Evolutionary conservation across 192 early-diverging fungal genomes (phyloP).

Genomic region (Coemansia sp.): DNA sequence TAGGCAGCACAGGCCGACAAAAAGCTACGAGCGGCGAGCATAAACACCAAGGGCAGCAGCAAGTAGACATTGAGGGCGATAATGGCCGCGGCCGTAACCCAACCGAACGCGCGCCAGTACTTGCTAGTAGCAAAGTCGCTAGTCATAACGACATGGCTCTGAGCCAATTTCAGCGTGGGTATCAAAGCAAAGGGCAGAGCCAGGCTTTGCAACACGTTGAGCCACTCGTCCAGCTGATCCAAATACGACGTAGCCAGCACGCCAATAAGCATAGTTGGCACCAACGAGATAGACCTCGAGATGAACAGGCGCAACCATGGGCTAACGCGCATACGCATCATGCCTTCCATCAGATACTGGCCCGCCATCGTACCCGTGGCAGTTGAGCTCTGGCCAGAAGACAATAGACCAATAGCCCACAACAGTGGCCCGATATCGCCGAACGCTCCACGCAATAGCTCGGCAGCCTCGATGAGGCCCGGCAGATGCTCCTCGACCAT

Average conservation of each 20-base stretch:
- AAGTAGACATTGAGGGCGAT: constrained; percentile 60
- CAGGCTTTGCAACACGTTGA: constrained; percentile 69
- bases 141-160: constrained; percentile 56
- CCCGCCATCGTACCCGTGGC: constrained; percentile 91
- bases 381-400: constrained; percentile 79
- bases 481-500: constrained; percentile 47
- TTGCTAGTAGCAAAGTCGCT: constrained; percentile 34
- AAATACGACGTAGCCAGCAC: constrained; percentile 56
- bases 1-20: constrained; percentile 13
- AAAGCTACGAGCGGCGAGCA: constrained; percentile 22
- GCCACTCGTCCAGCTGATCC: constrained; percentile 65
- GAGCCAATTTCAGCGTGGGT: constrained; percentile 61
- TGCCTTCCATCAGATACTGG: constrained; percentile 86
- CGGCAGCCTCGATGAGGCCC: constrained; percentile 64
- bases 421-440: constrained; percentile 61
- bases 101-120: constrained; percentile 37
- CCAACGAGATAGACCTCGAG: constrained; percentile 61
- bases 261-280: constrained; percentile 66
- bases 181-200: constrained; percentile 65
- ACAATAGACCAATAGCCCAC: constrained; percentile 82
- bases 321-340: constrained; percentile 61
- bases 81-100: constrained; percentile 54
- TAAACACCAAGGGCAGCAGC: constrained; percentile 37
- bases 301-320: constrained; percentile 63
- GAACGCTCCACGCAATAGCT: constrained; percentile 56